Conservation (phyloP, 2,329 filamentous ascomycete genomes). For the Alternaria incomplexa region DNA sequence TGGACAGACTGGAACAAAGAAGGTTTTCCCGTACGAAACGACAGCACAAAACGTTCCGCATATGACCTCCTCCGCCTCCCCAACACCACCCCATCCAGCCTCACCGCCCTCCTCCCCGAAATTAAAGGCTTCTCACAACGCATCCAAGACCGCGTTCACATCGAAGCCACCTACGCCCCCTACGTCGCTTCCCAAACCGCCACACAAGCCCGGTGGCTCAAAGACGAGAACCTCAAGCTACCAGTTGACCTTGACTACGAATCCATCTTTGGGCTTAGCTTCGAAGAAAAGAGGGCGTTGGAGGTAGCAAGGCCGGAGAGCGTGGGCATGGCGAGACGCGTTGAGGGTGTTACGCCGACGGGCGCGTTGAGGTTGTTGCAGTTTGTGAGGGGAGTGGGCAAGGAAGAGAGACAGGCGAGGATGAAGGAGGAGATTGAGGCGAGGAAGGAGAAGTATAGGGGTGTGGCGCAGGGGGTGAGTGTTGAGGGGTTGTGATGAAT, state of each 20-base stretch:
- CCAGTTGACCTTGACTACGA: slow-evolving; percentile 80
- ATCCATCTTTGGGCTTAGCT: slow-evolving; percentile 73
- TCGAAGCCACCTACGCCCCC: slow-evolving; percentile 86
- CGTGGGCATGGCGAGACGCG: slow-evolving; percentile 83
- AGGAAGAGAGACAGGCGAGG: slow-evolving; percentile 36
- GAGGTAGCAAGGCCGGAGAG: slow-evolving; percentile 77
- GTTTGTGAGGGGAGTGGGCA: slow-evolving; percentile 60
- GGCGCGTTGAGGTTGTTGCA: slow-evolving; percentile 64
- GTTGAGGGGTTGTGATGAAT: slow-evolving; percentile 14
- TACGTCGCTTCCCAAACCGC: slow-evolving; percentile 78
- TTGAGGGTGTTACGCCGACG: slow-evolving; percentile 74
- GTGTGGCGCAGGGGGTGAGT: not conserved
- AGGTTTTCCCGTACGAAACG: slow-evolving; percentile 72
- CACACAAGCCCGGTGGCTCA: slow-evolving; percentile 69
- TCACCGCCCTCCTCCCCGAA: slow-evolving; percentile 65
- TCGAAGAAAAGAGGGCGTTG: slow-evolving; percentile 77
- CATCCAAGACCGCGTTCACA: slow-evolving; percentile 72
- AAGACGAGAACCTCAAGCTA: slow-evolving; percentile 77
- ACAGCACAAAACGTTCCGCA: slow-evolving; percentile 71
- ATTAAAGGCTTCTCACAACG: slow-evolving; percentile 61
- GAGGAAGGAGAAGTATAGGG: slow-evolving; percentile 38
- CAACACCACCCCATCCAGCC: slow-evolving; percentile 60
- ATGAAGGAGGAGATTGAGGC: slow-evolving; percentile 37
- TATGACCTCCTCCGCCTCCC: slow-evolving; percentile 77
- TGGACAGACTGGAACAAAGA: slow-evolving; percentile 70